These are phyloP conservation scores for Hirsutella thompsonii DNA, from an alignment of 2,329 filamentous ascomycete species.

Conservation along the genomic window DNA sequence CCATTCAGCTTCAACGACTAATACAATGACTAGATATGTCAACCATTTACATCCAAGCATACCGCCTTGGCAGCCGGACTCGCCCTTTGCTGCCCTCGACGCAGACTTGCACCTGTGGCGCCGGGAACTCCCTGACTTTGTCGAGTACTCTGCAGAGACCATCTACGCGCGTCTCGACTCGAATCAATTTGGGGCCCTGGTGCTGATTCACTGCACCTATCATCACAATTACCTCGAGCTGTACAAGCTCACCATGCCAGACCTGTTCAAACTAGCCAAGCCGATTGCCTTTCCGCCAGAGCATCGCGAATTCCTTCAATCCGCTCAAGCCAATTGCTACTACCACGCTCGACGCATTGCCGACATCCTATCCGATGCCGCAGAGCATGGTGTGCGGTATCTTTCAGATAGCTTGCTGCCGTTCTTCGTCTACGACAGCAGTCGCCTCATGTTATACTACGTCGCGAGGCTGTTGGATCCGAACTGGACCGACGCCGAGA, in stretches of 20 bases:
- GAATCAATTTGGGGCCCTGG: constrained; percentile 30
- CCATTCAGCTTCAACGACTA: not conserved
- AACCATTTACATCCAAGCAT: constrained; percentile 24
- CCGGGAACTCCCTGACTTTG: constrained; percentile 26
- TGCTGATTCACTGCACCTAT: constrained; percentile 32
- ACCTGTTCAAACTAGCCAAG: constrained; percentile 28
- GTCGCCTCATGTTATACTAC: constrained; percentile 33
- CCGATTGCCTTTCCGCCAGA: constrained; percentile 25
- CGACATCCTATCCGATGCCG: constrained; percentile 23
- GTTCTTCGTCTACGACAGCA: constrained; percentile 33
- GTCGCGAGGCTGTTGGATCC: constrained; percentile 28
- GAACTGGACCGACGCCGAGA: constrained; percentile 18
- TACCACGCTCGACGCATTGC: constrained; percentile 25
- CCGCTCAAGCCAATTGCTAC: constrained; percentile 23
- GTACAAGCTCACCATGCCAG: constrained; percentile 31
- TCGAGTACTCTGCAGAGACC: constrained; percentile 28
- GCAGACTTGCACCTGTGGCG: constrained; percentile 27
- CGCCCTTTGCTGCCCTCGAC: constrained; percentile 27
- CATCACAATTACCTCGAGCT: constrained; percentile 31
- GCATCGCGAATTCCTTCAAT: constrained; percentile 21
- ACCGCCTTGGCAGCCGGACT: constrained; percentile 29
- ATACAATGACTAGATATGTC: constrained; percentile 14
- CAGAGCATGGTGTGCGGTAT: constrained; percentile 24
- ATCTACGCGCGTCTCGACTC: constrained; percentile 33
- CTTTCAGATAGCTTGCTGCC: constrained; percentile 31